Conservation (phyloP, 2,329 filamentous ascomycete species). For the Colletotrichum nymphaeae region DNA sequence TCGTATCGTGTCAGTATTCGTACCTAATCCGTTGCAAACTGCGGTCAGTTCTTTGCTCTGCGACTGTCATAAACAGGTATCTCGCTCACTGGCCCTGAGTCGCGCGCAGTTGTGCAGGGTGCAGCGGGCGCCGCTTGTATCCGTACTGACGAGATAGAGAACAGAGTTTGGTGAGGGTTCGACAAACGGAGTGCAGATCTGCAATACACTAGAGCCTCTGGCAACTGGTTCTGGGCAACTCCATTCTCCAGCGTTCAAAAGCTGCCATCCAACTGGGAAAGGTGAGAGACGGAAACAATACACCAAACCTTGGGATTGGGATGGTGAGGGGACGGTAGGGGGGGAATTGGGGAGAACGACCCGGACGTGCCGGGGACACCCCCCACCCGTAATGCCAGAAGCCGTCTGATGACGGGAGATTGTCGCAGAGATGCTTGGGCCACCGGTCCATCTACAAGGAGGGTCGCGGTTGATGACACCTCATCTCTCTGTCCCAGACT, state of each 20-base stretch:
- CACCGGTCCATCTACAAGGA: background rate
- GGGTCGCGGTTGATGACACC: background rate
- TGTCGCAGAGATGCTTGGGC: constrained; percentile 20
- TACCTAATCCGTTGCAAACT: background rate
- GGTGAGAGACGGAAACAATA: background rate
- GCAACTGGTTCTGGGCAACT: background rate
- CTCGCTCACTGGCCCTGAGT: too few relatives aligned
- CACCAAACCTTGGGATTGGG: background rate
- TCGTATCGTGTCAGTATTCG: background rate
- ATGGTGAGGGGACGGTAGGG: background rate
- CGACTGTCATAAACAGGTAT: too few relatives aligned
- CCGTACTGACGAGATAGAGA: background rate
- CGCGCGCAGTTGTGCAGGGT: background rate
- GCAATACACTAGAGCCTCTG: constrained; percentile 5
- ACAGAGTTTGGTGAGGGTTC: background rate
- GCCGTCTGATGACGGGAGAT: constrained; percentile 34
- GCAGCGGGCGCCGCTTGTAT: background rate
- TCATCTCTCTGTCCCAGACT: background rate
- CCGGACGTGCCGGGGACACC: background rate
- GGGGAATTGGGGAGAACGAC: background rate
- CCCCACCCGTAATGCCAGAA: constrained; percentile 11
- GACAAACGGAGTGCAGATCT: constrained; percentile 11
- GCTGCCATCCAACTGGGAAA: constrained; percentile 13
- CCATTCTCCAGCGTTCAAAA: background rate
- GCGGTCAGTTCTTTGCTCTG: too few relatives aligned